phyloP scores from a whole-genome alignment of 2,329 filamentous ascomycete species.

The Neonectria neomacrospora region DNA sequence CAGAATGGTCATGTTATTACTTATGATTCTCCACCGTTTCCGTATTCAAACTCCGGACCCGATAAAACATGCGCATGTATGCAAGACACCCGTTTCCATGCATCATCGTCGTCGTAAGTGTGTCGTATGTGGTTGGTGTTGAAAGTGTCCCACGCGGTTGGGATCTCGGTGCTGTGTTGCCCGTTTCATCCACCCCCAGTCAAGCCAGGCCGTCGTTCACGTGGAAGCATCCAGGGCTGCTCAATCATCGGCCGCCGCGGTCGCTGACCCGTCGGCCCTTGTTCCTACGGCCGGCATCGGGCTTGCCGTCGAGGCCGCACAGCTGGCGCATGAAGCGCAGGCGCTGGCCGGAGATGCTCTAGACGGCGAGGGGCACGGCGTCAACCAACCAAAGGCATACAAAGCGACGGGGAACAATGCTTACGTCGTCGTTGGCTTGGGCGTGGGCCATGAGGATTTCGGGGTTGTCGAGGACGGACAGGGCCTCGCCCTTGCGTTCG shows the following conservation, averaged over 20 bases:
- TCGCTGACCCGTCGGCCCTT: conserved; percentile 35
- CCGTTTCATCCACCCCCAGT: neutral
- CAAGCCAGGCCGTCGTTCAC: neutral
- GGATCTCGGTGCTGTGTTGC: conserved; percentile 2
- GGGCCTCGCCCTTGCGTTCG: conserved; percentile 61
- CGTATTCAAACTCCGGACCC: neutral
- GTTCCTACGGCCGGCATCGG: conserved; percentile 11
- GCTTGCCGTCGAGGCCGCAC: conserved; percentile 59
- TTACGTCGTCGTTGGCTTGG: conserved; percentile 64
- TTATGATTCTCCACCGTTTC: neutral
- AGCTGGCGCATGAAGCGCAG: conserved; percentile 67
- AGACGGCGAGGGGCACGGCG: neutral
- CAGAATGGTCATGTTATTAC: conserved; percentile 2
- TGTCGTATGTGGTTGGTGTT: neutral
- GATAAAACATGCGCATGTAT: neutral
- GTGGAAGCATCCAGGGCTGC: neutral
- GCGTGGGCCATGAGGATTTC: conserved; percentile 71
- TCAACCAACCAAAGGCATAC: neutral
- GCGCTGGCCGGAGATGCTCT: conserved; percentile 68
- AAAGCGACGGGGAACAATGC: conserved; percentile 35
- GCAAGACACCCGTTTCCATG: conserved; percentile 2
- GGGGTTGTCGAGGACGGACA: conserved; percentile 65
- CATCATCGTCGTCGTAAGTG: conserved; percentile 1
- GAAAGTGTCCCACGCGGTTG: neutral
- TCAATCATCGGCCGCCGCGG: conserved; percentile 29